A percentile compares a stretch with the other conserved stretches of the same genome.
These are phyloP conservation scores for Spergularia marina DNA, from an alignment of 148 eudicot species.

Conservation along the genomic window DNA sequence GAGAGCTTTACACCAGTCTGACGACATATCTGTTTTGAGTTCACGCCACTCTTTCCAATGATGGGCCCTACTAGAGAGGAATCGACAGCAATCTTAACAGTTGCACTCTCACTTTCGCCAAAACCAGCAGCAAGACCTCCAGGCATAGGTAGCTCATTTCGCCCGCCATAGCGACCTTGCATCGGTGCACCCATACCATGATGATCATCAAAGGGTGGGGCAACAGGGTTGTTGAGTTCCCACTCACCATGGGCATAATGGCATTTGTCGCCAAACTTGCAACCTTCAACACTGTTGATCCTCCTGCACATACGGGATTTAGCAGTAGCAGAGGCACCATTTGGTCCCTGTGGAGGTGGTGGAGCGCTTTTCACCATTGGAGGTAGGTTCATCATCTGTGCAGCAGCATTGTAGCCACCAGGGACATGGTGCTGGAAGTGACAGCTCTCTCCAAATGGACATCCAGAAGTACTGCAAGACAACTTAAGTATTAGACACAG, in stretches of 20 bases:
- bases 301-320: constrained; percentile 63
- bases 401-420: constrained; percentile 62
- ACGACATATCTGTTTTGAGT: constrained; percentile 68
- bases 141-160: constrained; percentile 34
- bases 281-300: constrained; percentile 60
- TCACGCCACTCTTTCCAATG: constrained; percentile 71
- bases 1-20: constrained; percentile 66
- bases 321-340: constrained; percentile 36
- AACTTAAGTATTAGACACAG: constrained; percentile 11
- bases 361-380: constrained; percentile 40
- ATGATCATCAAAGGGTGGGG: constrained; percentile 45
- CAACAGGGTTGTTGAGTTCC: constrained; percentile 53
- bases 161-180: constrained; percentile 33
- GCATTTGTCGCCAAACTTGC: constrained; percentile 76
- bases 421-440: constrained; percentile 73
- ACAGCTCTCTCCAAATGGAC: constrained; percentile 71
- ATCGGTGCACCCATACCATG: constrained; percentile 37
- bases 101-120: constrained; percentile 64
- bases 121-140: constrained; percentile 46
- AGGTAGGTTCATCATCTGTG: constrained; percentile 57
- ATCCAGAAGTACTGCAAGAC: constrained; percentile 71
- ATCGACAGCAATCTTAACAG: constrained; percentile 64
- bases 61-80: constrained; percentile 61
- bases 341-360: constrained; percentile 33
- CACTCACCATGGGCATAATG: constrained; percentile 65